Evolutionary conservation across 2,329 filamentous ascomycete genomes (phyloP).

Genomic region (Macrophomina pseudophaseolina): DNA sequence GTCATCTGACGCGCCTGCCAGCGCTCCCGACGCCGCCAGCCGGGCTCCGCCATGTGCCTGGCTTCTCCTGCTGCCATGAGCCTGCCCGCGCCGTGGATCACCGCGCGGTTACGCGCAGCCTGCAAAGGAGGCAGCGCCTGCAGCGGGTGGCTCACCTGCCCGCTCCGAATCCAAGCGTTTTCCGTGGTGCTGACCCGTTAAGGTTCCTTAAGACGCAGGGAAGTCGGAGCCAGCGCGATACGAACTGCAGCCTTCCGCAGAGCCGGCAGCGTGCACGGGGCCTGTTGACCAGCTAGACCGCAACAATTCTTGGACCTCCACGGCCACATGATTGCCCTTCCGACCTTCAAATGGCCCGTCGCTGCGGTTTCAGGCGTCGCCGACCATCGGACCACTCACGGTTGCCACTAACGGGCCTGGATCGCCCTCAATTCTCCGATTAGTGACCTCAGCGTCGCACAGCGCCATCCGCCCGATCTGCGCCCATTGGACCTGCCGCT

Average conservation of each 20-base stretch:
- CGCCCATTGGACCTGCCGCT: conserved; percentile 21
- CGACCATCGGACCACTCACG: conserved; percentile 25
- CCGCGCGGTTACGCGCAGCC: conserved; percentile 9
- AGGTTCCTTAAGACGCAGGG: conserved; percentile 26
- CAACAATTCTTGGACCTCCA: conserved; percentile 14
- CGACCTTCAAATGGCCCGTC: conserved; percentile 11
- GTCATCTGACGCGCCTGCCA: conserved; percentile 22
- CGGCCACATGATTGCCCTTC: conserved; percentile 25
- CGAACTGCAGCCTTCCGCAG: conserved; percentile 27
- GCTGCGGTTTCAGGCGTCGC: conserved; percentile 27
- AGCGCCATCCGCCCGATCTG: conserved; percentile 15
- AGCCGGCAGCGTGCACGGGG: conserved; percentile 22
- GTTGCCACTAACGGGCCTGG: conserved; percentile 19
- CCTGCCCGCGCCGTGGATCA: conserved; percentile 11
- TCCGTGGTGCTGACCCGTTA: conserved; percentile 28
- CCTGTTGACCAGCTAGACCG: not conserved
- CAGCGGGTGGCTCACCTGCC: conserved; percentile 16
- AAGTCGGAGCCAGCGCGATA: conserved; percentile 22
- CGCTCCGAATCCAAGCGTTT: conserved; percentile 19
- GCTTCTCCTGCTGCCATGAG: conserved; percentile 14
- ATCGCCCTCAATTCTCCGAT: conserved; percentile 28
- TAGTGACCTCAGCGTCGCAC: conserved; percentile 27
- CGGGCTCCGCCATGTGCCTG: conserved; percentile 23
- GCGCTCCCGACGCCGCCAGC: conserved; percentile 6
- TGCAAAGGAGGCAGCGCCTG: conserved; percentile 16